Evolutionary conservation across 352 stramenopile genomes (phyloP).

Genomic region (Bremia lactucae): DNA sequence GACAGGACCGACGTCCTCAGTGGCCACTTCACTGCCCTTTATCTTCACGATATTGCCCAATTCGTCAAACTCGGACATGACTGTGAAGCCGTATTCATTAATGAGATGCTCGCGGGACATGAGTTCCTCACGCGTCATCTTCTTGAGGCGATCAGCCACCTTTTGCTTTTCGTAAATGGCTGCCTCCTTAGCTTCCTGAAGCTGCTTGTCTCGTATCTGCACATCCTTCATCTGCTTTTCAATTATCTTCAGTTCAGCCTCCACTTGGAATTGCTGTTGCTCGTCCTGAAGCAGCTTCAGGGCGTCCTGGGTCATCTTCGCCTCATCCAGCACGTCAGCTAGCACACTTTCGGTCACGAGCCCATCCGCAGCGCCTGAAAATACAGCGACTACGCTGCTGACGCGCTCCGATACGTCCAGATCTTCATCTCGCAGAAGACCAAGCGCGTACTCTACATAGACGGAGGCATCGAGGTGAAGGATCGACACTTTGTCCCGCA

Average conservation of each 20-base stretch:
- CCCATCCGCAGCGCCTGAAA: slow-evolving; percentile 44
- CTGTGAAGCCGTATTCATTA: slow-evolving; percentile 66
- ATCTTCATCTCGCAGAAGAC: slow-evolving; percentile 65
- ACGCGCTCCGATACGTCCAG: slow-evolving; percentile 60
- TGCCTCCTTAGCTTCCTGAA: slow-evolving; percentile 44
- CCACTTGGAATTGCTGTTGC: slow-evolving; percentile 22
- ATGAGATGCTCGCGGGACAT: slow-evolving; percentile 65
- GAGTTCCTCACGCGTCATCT: slow-evolving; percentile 74
- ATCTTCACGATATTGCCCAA: slow-evolving; percentile 75
- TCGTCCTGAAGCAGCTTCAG: slow-evolving; percentile 29
- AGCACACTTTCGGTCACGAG: slow-evolving; percentile 31
- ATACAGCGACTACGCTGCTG: slow-evolving; percentile 49
- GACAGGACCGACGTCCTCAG: slow-evolving; percentile 18
- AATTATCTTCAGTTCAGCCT: slow-evolving; percentile 27
- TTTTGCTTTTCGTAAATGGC: slow-evolving; percentile 50
- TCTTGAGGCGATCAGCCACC: slow-evolving; percentile 37
- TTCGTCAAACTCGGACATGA: slow-evolving; percentile 76
- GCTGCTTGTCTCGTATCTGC: slow-evolving; percentile 46
- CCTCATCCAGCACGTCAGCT: slow-evolving; percentile 25
- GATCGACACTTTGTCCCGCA: slow-evolving; percentile 40
- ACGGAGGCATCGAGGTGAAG: slow-evolving; percentile 59
- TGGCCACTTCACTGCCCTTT: slow-evolving; percentile 48
- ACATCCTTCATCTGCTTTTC: slow-evolving; percentile 46
- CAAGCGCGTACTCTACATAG: slow-evolving; percentile 65
- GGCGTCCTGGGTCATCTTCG: slow-evolving; percentile 41